Evolutionary conservation across 1,284 basidiomycete species (phyloP), one percentile per base, ranked within the genome.

Genomic region (Kalmanozyma brasiliensis): DNA sequence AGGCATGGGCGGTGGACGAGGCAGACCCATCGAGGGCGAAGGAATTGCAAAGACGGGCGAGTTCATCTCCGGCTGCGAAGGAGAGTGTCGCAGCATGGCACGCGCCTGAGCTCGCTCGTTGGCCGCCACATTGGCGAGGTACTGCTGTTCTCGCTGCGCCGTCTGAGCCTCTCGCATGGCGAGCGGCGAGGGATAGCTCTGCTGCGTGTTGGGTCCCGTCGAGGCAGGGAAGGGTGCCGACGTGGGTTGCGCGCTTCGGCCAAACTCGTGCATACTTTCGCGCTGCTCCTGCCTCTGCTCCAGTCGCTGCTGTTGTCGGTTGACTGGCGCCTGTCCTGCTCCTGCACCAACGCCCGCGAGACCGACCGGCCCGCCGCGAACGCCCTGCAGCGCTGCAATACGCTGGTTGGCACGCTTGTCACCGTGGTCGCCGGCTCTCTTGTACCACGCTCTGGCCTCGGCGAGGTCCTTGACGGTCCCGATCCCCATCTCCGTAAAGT

Each of bases 331-430:
- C 43, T n/a, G 16, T 29, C 34, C 43, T 13, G 24, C 48, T 30
- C 51, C 36, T 33, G 63, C 51, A 2, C 61, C 72, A 10, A 56
- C 42, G 16, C 57, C 65, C 2, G 53, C 56, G 13, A 68, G 62
- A 24, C 58, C 48, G 36, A 64, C 71, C 0, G 64, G 64, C 10
- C 56, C 66, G 29, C 63, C 47, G 8, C 64, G 67, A 19, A 29
- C 26, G 26, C 72, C 74, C 33, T 72, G 70, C 13, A 77, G 55
- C 4, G 64, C 63, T 19, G 72, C 56, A n/a, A 98, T 84, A 43
- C 96, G 89, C 79, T 94, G 91, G 14, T 87, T 85, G 0, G 95
- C 94, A 57, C 95, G 91, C 82, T 93, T 95, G 85, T 98, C 95
- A 38, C 95, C 94, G 32, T 89, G 88, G n/a, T 95, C 93, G 6